Base-by-base conservation (phyloP, 129 eudicot species). In the Erigeron canadensis region DNA sequence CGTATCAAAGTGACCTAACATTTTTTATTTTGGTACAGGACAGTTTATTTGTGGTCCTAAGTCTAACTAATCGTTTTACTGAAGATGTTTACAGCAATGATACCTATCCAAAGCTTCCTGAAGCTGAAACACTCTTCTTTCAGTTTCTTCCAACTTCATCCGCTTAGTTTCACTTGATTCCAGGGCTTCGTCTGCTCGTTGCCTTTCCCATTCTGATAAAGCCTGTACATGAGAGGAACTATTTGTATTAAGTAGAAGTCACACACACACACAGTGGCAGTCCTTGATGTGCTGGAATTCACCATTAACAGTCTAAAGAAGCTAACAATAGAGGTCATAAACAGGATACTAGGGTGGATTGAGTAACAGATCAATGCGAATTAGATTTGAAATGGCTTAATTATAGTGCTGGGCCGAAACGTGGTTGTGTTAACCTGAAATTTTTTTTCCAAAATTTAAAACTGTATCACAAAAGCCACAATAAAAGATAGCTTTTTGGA, bases 101-200 rank as follows among this genome's bases (percentile, higher is more conserved):
- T 84, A 89, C 98, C 98, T 92, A 79, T 75, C 85, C 77, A 92
- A 63, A 65, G 93, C 82, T 78, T 87, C 95, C 84, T 94, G 97
- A 79, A 89, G 93, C 64, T 82, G 91, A 68, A 75, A 82, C 47
- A 89, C 86, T 82, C 83, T 82, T 87, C 67, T 94, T 81, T 94
- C 98, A 65, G 95, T 85, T 82, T 89, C 98, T 77, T 89, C 96
- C 62, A 94, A 73, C 76, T 86, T 87, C 80, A 82, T 64, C 63
- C 77, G 81, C 72, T 84, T 94, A 63, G 70, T 83, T 78, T 94
- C 93, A 79, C 84, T 84, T 74, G 93, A 82, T 71, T 84, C 88
- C 62, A 77, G 62, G 42, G 93, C 90, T 79, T 84, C 92, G 74
- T 86, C 86, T 68, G 98, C 95, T 40, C 92, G 80, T 83, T 87